Evolutionary conservation across 2,329 filamentous ascomycete species (phyloP), one percentile per base, ranked within the genome.

Genomic region (Botrytis hyacinthi): DNA sequence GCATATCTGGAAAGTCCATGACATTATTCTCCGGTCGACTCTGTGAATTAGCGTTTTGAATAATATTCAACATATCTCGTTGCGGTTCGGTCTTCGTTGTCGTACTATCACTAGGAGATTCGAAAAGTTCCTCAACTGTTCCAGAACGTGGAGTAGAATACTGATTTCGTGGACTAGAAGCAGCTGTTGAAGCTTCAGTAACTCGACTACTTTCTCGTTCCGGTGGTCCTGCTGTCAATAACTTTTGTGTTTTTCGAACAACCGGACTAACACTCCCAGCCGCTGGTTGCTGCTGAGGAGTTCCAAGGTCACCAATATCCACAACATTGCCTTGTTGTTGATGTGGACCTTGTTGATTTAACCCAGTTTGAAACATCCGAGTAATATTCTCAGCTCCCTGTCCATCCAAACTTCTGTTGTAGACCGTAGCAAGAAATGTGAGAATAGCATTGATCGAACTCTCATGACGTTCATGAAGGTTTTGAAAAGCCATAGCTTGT

Each of bases 371-470:
- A 80, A 98, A 93, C 80, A 97, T 91, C 77, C 97, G 95, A 73
- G 92, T 90, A 60, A 98, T 88, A 74, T 93, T 95, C 80, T 93
- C 90, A 1, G 89, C 86, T 46, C 90, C 91, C 78, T 95, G 92
- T 51, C 95, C 93, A 81, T 98, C 95, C 68, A 99, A 84, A 76
- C 94, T 97, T 80, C 97, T 92, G 76, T 97, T 92, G 83, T 98
- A 99, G 60, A 99, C 95, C 20, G 97, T 98, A 63, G 95, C 96
- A 32, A 99, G 87, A 82, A 99, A 98, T 68, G 95, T 97, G 60
- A 99, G 87, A 75, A 99, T 98, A n/a, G 95, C 95, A 80, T 98
- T 98, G 83, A 99, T 98, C 0, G 95, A 98, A 81, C 95, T 97
- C 81, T 99, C 96, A 80, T 99, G 96, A n/a, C 96, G 91, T 78